Evolutionary conservation across 1,284 basidiomycete species (phyloP).

Genomic region (Marasmius sp.): DNA sequence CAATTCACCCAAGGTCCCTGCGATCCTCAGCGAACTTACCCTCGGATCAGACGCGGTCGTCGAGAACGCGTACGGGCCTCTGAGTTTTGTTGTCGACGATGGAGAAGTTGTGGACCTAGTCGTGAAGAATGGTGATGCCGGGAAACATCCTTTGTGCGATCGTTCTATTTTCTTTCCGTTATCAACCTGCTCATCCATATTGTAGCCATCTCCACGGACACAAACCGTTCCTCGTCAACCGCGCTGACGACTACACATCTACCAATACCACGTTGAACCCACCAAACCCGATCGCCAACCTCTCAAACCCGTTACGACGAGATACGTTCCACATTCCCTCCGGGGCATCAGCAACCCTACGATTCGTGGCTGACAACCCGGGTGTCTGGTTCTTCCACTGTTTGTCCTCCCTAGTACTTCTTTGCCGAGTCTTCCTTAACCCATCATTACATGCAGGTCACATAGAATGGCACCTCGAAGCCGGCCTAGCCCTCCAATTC

Average conservation of each 20-base stretch:
- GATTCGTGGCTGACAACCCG: slow-evolving; percentile 78
- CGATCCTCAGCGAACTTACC: slow-evolving; percentile 72
- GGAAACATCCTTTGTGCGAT: slow-evolving; percentile 79
- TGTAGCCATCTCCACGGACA: slow-evolving; percentile 81
- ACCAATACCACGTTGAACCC: slow-evolving; percentile 81
- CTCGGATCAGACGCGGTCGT: slow-evolving; percentile 76
- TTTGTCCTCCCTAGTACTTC: slow-evolving; percentile 29
- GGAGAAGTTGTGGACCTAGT: slow-evolving; percentile 79
- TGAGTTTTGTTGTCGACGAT: slow-evolving; percentile 73
- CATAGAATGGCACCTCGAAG: slow-evolving; percentile 81
- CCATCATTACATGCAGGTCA: slow-evolving; percentile 49
- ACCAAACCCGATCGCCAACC: slow-evolving; percentile 63
- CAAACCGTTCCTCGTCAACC: slow-evolving; percentile 77
- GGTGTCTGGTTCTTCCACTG: slow-evolving; percentile 85
- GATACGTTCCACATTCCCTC: slow-evolving; percentile 75
- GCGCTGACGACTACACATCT: slow-evolving; percentile 74
- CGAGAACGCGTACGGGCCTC: slow-evolving; percentile 75
- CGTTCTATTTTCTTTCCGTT: neutral
- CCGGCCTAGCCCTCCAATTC: slow-evolving; percentile 76
- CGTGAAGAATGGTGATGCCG: slow-evolving; percentile 77
- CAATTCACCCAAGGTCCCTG: slow-evolving; percentile 68
- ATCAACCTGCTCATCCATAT: neutral
- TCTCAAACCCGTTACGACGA: slow-evolving; percentile 83
- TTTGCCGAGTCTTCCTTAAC: neutral
- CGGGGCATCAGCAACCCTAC: slow-evolving; percentile 61